Evolutionary conservation across 139 green algal genomes (phyloP).

Genomic region (Haematococcus lacustris): DNA sequence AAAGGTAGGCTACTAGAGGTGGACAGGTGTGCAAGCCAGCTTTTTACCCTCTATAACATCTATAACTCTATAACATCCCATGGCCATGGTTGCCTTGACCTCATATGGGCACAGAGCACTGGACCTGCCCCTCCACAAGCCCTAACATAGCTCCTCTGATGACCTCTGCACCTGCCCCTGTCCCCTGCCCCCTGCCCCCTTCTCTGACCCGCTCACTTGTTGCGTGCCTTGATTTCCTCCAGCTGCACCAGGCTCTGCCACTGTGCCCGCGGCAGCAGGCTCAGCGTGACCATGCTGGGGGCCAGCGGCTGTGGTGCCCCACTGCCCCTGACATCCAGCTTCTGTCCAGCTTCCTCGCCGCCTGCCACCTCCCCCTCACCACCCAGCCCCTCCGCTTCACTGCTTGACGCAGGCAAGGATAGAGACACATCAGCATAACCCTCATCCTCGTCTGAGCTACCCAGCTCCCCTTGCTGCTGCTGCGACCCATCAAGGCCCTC

Average conservation of each 20-base stretch:
- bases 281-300: conserved; percentile 76
- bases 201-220: conserved; percentile 67
- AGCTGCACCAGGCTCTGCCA: conserved; percentile 86
- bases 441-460: conserved; percentile 13
- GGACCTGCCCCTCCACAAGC: conserved; percentile 58
- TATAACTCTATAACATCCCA: not conserved
- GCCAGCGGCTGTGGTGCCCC: conserved; percentile 56
- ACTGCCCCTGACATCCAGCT: too few relatives aligned
- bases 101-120: conserved; percentile 75
- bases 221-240: conserved; percentile 86
- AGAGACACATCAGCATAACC: too few relatives aligned
- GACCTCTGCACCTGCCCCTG: conserved; percentile 79
- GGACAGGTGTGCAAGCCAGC: not conserved
- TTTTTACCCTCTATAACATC: too few relatives aligned
- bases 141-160: too few relatives aligned
- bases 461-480: too few relatives aligned
- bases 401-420: too few relatives aligned
- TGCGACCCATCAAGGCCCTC: too few relatives aligned
- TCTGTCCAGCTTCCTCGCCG: conserved; percentile 16
- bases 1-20: not conserved
- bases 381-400: too few relatives aligned
- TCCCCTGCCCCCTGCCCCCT: not conserved
- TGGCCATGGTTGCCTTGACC: conserved; percentile 85
- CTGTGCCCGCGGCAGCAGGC: conserved; percentile 72
- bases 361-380: conserved; percentile 6